Percentiles rank a stretch among this genome's conserved stretches.
phyloP scores from a whole-genome alignment of 768 basidiomycete genomes.

The Amanita thiersii region DNA sequence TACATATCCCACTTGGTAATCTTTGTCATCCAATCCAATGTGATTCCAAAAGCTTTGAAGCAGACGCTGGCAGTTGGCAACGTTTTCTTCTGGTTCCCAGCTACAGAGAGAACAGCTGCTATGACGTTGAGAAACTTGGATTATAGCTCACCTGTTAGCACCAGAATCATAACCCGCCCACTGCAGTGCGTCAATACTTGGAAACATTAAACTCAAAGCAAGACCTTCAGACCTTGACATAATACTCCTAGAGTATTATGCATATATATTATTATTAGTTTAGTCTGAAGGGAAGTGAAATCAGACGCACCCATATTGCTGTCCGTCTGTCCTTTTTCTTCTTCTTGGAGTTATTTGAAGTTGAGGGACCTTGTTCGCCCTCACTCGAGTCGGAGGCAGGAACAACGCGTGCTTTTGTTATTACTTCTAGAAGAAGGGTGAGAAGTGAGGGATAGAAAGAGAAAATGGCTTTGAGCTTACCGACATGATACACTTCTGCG shows the following conservation, averaged over 20 bases:
- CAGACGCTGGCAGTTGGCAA: slow-evolving; percentile 48
- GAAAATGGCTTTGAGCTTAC: slow-evolving; percentile 20
- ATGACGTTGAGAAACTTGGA: not conserved
- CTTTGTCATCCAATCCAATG: slow-evolving; percentile 46
- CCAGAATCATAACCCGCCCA: slow-evolving; percentile 59
- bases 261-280: too few relatives aligned
- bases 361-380: slow-evolving; percentile 10
- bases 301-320: slow-evolving; percentile 42
- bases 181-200: slow-evolving; percentile 27
- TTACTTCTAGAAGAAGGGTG: slow-evolving; percentile 38
- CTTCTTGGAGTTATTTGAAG: slow-evolving; percentile 11
- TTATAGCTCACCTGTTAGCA: slow-evolving; percentile 40
- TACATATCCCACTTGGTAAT: slow-evolving; percentile 41
- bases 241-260: slow-evolving; percentile 47
- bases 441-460: not conserved
- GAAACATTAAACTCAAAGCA: not conserved
- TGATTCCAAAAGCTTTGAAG: slow-evolving; percentile 58
- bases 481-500: slow-evolving; percentile 37
- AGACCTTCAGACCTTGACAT: slow-evolving; percentile 45
- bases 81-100: slow-evolving; percentile 63
- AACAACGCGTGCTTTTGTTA: slow-evolving; percentile 47
- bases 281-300: too few relatives aligned
- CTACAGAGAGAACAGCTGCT: slow-evolving; percentile 28
- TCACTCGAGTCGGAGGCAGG: slow-evolving; percentile 13
- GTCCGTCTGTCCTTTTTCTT: slow-evolving; percentile 14